Percentiles rank a stretch among this genome's conserved stretches.
phyloP scores from a whole-genome alignment of 1,284 basidiomycete genomes.

The Ganoderma multipileum region DNA sequence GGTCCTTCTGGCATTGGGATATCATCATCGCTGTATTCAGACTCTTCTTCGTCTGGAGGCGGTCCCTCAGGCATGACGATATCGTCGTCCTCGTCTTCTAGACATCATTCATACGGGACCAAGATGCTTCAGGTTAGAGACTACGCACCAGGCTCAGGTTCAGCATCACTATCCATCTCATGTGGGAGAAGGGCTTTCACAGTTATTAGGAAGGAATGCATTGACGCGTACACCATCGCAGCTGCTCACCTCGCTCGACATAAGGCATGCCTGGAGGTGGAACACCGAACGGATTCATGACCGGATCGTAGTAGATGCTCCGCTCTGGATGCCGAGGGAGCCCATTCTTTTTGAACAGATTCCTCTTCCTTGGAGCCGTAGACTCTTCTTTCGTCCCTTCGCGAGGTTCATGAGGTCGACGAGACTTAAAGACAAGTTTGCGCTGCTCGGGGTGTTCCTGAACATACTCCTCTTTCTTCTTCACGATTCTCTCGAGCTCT shows the following conservation, averaged over 20 bases:
- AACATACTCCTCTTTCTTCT: constrained; percentile 90
- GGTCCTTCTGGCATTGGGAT: constrained; percentile 88
- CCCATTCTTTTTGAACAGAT: constrained; percentile 82
- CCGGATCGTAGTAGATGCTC: constrained; percentile 91
- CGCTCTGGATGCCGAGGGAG: constrained; percentile 86
- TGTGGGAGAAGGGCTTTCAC: constrained; percentile 62
- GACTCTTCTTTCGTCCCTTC: constrained; percentile 48
- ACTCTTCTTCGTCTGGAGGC: constrained; percentile 57
- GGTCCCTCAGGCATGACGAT: constrained; percentile 78
- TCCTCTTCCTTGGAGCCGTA: constrained; percentile 57
- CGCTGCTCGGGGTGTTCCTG: constrained; percentile 90
- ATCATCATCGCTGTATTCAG: constrained; percentile 72
- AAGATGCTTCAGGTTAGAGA: background rate
- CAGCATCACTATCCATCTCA: constrained; percentile 67
- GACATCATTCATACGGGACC: background rate
- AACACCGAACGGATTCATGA: constrained; percentile 95
- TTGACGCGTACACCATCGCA: background rate
- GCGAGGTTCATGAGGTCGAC: constrained; percentile 52
- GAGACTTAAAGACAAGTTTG: constrained; percentile 71
- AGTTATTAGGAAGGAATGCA: background rate
- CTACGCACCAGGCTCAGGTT: constrained; percentile 51
- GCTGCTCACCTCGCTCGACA: constrained; percentile 76
- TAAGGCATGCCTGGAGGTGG: constrained; percentile 98
- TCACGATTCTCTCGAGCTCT: constrained; percentile 82
- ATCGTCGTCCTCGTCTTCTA: constrained; percentile 65